A percentile compares a stretch with the other conserved stretches of the same genome.
phyloP scores from a whole-genome alignment of 2,329 filamentous ascomycete species.

The Didymella exigua region DNA sequence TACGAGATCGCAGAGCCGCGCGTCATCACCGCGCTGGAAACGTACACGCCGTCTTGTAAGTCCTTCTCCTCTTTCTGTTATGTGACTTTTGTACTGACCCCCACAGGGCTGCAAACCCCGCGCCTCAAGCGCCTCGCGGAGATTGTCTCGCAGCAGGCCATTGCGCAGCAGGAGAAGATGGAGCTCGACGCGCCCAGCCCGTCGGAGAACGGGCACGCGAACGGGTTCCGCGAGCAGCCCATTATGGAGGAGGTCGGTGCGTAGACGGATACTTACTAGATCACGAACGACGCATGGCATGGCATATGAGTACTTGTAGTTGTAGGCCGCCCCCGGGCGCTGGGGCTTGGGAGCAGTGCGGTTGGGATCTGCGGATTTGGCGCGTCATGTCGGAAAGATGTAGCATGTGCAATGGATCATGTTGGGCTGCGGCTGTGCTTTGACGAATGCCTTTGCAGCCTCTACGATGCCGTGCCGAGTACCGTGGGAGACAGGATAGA shows the following conservation, averaged over 20 bases:
- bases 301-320: slow-evolving; percentile 14
- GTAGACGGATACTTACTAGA: neutral
- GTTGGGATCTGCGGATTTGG: too few species aligned
- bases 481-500: too few species aligned
- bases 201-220: slow-evolving; percentile 26
- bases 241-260: slow-evolving; percentile 31
- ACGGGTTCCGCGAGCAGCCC: slow-evolving; percentile 31
- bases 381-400: too few species aligned
- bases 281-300: slow-evolving; percentile 8
- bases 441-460: too few species aligned
- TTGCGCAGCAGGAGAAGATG: slow-evolving; percentile 89
- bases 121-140: slow-evolving; percentile 95
- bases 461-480: too few species aligned
- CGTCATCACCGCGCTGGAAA: slow-evolving; percentile 94
- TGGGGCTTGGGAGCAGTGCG: too few species aligned
- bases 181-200: slow-evolving; percentile 56
- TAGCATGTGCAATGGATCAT: too few species aligned
- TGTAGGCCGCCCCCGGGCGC: too few species aligned
- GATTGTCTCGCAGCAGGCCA: slow-evolving; percentile 94
- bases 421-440: too few species aligned
- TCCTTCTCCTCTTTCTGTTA: slow-evolving; percentile 22
- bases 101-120: slow-evolving; percentile 88
- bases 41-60: slow-evolving; percentile 96
- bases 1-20: slow-evolving; percentile 98
- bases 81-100: neutral